These are phyloP conservation scores for Aristolochia fimbriata DNA, from an alignment of 164 flowering plant species.

Conservation along the genomic window DNA sequence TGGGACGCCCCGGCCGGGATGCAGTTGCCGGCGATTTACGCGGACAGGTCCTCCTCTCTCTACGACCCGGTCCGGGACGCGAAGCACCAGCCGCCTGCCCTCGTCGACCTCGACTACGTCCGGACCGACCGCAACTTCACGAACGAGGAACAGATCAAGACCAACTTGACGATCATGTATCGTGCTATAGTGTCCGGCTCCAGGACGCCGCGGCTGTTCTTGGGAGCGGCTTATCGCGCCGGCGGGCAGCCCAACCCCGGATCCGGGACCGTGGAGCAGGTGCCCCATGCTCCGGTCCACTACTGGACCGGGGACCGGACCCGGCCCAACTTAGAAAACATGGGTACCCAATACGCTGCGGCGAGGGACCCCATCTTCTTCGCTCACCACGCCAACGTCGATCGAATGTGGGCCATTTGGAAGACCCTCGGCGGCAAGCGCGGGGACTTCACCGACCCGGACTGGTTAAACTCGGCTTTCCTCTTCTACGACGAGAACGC, in stretches of 20 bases:
- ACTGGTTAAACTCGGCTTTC: conserved; percentile 21
- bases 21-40: conserved; percentile 25
- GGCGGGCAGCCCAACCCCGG: conserved; percentile 32
- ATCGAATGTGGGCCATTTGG: conserved; percentile 24
- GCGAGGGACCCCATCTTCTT: conserved; percentile 17
- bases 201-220: conserved; percentile 25
- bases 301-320: conserved; percentile 28
- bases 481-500: conserved; percentile 30
- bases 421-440: conserved; percentile 17
- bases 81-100: conserved; percentile 26
- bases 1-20: conserved; percentile 36
- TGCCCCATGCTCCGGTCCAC: conserved; percentile 38
- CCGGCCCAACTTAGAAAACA: conserved; percentile 12
- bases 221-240: conserved; percentile 35
- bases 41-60: conserved; percentile 6
- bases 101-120: conserved; percentile 34
- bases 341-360: conserved; percentile 19
- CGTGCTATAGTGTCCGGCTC: conserved; percentile 31
- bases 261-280: conserved; percentile 28
- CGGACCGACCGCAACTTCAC: conserved; percentile 10
- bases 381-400: conserved; percentile 24
- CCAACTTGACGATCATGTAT: conserved; percentile 45
- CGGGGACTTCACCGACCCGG: conserved; percentile 19
- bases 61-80: conserved; percentile 17
- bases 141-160: conserved; percentile 5